Conservation (phyloP, 75 land plant genomes). For the Cryptomeria japonica region DNA sequence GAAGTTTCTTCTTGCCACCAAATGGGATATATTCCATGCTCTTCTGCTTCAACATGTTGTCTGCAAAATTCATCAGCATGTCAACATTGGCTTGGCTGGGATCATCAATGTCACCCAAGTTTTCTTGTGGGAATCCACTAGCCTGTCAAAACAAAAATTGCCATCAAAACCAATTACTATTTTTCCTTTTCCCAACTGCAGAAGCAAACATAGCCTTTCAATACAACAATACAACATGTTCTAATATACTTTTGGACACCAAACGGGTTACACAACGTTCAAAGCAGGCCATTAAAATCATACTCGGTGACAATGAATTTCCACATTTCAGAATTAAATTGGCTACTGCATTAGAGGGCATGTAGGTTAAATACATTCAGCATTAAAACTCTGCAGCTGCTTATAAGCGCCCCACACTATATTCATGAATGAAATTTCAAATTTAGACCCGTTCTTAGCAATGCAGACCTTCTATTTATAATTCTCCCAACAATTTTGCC, state of each 20-base stretch:
- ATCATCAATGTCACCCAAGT: conserved; percentile 24
- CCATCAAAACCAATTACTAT: background rate
- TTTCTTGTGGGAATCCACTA: conserved; percentile 22
- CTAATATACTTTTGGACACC: too few species aligned
- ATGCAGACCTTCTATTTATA: background rate
- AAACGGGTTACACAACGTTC: too few species aligned
- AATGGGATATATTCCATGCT: conserved; percentile 43
- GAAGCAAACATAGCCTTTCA: background rate
- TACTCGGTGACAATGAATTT: background rate
- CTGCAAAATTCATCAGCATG: conserved; percentile 25
- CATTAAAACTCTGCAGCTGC: too few species aligned
- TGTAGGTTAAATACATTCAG: background rate
- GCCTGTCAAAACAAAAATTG: background rate
- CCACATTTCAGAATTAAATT: background rate
- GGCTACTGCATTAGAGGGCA: background rate
- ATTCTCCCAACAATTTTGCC: too few species aligned
- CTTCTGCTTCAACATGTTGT: conserved; percentile 29
- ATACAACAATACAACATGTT: background rate
- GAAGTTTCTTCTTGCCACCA: conserved; percentile 29
- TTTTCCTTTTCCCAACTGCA: background rate
- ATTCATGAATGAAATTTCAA: too few species aligned
- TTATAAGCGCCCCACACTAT: too few species aligned
- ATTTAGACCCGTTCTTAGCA: background rate
- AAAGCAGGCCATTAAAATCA: too few species aligned
- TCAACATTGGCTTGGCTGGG: conserved; percentile 23